These are phyloP conservation scores for Ailanthus altissimus DNA, from an alignment of 345 rosid species.

Conservation along the genomic window DNA sequence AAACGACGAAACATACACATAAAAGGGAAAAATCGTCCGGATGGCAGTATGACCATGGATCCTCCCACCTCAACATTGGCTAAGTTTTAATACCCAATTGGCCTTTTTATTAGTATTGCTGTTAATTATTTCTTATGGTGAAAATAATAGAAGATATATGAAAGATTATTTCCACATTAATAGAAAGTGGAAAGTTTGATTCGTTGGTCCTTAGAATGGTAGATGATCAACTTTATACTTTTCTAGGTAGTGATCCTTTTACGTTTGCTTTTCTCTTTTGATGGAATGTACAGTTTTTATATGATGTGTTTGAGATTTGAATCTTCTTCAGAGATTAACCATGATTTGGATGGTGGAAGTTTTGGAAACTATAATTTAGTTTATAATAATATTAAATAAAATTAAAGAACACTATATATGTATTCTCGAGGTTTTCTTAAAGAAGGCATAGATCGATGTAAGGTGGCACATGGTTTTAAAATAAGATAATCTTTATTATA, in stretches of 20 bases:
- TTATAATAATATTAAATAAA: not conserved
- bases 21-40: slow-evolving; percentile 63
- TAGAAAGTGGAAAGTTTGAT: slow-evolving; percentile 19
- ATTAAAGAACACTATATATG: not conserved
- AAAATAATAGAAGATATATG: not conserved
- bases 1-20: slow-evolving; percentile 62
- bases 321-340: not conserved
- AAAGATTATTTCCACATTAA: not conserved
- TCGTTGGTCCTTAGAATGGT: slow-evolving; percentile 48
- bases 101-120: too few species aligned
- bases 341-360: not conserved
- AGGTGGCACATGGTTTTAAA: slow-evolving; percentile 6
- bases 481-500: not conserved
- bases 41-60: slow-evolving; percentile 33
- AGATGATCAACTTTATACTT: slow-evolving; percentile 40
- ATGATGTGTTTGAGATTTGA: not conserved
- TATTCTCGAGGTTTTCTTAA: slow-evolving; percentile 10
- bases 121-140: not conserved
- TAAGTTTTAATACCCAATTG: slow-evolving; percentile 34
- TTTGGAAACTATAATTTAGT: not conserved
- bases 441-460: slow-evolving; percentile 1
- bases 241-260: slow-evolving; percentile 4
- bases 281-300: slow-evolving; percentile 8
- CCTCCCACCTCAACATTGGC: slow-evolving; percentile 22
- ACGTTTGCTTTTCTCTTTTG: slow-evolving; percentile 23